Evolutionary conservation across 495 filamentous ascomycete genomes (phyloP).

Genomic region (Pyrenula aspistea): DNA sequence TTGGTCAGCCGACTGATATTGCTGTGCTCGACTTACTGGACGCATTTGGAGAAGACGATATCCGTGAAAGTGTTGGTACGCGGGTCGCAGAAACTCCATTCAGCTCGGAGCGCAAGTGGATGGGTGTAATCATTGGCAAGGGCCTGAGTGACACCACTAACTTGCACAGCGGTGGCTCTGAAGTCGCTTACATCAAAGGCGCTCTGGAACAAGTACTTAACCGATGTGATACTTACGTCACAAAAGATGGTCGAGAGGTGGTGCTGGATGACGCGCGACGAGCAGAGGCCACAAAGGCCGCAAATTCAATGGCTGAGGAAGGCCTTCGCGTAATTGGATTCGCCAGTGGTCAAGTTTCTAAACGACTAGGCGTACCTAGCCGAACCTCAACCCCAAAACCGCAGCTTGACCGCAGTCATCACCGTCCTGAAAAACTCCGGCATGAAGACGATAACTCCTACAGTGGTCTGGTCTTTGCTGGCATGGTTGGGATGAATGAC

Average conservation of each 20-base stretch:
- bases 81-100: slow-evolving; percentile 81
- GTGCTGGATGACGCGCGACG: slow-evolving; percentile 70
- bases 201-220: slow-evolving; percentile 79
- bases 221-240: slow-evolving; percentile 83
- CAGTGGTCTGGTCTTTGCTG: slow-evolving; percentile 75
- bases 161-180: slow-evolving; percentile 29
- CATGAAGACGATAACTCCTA: slow-evolving; percentile 60
- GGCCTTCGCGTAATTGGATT: slow-evolving; percentile 89
- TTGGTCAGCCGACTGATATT: slow-evolving; percentile 94
- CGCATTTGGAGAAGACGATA: slow-evolving; percentile 77
- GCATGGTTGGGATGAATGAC: slow-evolving; percentile 93
- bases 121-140: slow-evolving; percentile 78
- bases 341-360: slow-evolving; percentile 51
- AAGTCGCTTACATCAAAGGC: slow-evolving; percentile 88
- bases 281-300: slow-evolving; percentile 64
- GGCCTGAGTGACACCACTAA: slow-evolving; percentile 21
- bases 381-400: slow-evolving; percentile 39
- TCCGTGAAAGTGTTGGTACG: slow-evolving; percentile 68
- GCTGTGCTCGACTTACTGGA: slow-evolving; percentile 89
- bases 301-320: slow-evolving; percentile 79
- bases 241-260: slow-evolving; percentile 74
- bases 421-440: slow-evolving; percentile 14
- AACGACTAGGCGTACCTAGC: slow-evolving; percentile 15
- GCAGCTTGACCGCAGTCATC: slow-evolving; percentile 5
- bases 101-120: slow-evolving; percentile 97